phyloP scores from a whole-genome alignment of 169 alveolate species.

The Plasmodium falciparum region DNA sequence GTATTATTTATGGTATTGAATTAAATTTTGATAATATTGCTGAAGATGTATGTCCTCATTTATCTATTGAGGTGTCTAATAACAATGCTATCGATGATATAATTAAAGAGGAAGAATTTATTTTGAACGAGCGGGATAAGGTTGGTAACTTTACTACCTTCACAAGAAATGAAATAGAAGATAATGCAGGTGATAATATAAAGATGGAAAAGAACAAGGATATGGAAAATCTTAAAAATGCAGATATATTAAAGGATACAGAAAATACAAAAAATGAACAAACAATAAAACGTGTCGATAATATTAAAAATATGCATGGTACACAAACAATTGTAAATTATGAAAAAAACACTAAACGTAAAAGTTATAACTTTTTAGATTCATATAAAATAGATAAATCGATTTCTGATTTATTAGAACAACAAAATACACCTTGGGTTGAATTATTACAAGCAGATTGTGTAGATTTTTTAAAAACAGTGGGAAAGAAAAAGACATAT shows the following conservation, averaged over 20 bases:
- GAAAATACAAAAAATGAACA: no score
- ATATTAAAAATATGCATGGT: no score
- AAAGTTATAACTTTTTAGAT: conserved; percentile 70
- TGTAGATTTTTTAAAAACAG: conserved; percentile 59
- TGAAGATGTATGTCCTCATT: conserved; percentile 74
- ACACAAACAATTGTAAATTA: conserved; percentile 7
- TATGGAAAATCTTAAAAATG: no score
- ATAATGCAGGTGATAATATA: no score
- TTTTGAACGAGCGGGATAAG: conserved; percentile 31
- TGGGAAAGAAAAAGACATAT: conserved; percentile 43
- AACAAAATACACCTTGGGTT: conserved; percentile 73
- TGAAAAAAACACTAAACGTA: conserved; percentile 16
- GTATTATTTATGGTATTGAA: conserved; percentile 71
- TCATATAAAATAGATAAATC: conserved; percentile 74
- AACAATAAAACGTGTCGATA: no score
- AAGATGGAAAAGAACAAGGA: no score
- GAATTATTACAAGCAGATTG: conserved; percentile 76
- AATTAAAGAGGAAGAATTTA: conserved; percentile 68
- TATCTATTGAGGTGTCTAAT: conserved; percentile 61
- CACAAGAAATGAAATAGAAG: no score
- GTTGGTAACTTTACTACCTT: no score
- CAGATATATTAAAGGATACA: no score
- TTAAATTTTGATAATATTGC: conserved; percentile 70
- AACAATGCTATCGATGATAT: conserved; percentile 37
- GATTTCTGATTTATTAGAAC: conserved; percentile 66